These are phyloP conservation scores for Colletotrichum neosansevieriae DNA, from an alignment of 2,329 filamentous ascomycete species.

Conservation along the genomic window DNA sequence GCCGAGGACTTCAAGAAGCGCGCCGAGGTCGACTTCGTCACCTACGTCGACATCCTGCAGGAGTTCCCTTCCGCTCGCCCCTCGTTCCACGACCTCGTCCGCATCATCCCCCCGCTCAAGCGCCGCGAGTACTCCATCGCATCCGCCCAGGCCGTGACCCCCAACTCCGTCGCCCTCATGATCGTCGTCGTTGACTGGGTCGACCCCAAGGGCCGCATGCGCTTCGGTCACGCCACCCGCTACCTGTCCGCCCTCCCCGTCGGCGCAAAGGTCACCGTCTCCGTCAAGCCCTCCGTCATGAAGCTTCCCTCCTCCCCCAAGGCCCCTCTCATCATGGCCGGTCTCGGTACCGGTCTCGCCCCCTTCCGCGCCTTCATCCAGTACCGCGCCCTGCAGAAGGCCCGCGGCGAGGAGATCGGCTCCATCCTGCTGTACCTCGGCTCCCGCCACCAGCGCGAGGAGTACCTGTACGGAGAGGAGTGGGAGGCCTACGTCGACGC, in stretches of 20 bases:
- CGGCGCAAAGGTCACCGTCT: slow-evolving; percentile 86
- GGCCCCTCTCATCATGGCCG: slow-evolving; percentile 97
- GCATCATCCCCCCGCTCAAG: slow-evolving; percentile 92
- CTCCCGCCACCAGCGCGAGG: slow-evolving; percentile 95
- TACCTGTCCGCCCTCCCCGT: slow-evolving; percentile 84
- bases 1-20: slow-evolving; percentile 93
- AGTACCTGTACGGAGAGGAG: slow-evolving; percentile 98
- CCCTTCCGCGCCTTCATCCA: slow-evolving; percentile 99
- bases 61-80: slow-evolving; percentile 93
- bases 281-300: slow-evolving; percentile 98
- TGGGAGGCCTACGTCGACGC: slow-evolving; percentile 98
- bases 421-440: slow-evolving; percentile 96
- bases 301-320: slow-evolving; percentile 91
- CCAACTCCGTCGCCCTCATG: slow-evolving; percentile 90
- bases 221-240: slow-evolving; percentile 92
- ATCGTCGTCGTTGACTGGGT: slow-evolving; percentile 98
- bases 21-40: slow-evolving; percentile 89
- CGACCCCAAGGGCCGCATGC: slow-evolving; percentile 86
- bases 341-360: slow-evolving; percentile 95
- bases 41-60: slow-evolving; percentile 88
- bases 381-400: slow-evolving; percentile 97
- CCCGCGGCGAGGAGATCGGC: slow-evolving; percentile 95
- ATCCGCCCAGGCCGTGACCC: slow-evolving; percentile 94
- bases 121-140: slow-evolving; percentile 99
- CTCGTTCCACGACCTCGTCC: slow-evolving; percentile 86